A percentile compares a stretch with the other conserved stretches of the same genome.
These are phyloP conservation scores for Jamesozyma piceae DNA, from an alignment of 805 yeast species.

Conservation along the genomic window DNA sequence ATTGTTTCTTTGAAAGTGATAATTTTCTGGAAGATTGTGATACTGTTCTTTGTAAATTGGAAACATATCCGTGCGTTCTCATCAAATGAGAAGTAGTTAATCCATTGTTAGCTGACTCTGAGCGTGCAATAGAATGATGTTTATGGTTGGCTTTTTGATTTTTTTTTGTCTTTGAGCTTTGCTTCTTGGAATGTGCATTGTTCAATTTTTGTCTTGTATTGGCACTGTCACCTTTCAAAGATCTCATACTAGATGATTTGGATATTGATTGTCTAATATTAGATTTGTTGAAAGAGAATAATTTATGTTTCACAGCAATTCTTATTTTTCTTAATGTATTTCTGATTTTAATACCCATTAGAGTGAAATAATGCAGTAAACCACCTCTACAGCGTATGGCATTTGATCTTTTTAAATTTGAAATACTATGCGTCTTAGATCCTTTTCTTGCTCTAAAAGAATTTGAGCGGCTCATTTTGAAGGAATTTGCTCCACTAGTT, in stretches of 20 bases:
- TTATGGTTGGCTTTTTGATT: conserved; percentile 4
- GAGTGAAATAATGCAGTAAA: conserved; percentile 27
- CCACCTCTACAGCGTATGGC: conserved; percentile 35
- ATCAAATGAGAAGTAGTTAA: conserved; percentile 22
- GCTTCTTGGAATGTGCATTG: neutral
- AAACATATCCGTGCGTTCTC: conserved; percentile 24
- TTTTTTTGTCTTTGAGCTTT: neutral
- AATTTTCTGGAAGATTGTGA: conserved; percentile 8
- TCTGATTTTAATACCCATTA: conserved; percentile 21
- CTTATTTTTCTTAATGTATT: conserved; percentile 24
- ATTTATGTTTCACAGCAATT: conserved; percentile 19
- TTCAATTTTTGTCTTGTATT: neutral
- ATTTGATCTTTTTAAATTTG: conserved; percentile 19
- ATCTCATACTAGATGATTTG: neutral
- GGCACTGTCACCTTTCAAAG: neutral
- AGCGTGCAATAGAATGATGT: conserved; percentile 8
- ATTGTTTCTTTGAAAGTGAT: neutral
- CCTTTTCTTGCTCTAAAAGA: conserved; percentile 1
- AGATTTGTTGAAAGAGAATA: conserved; percentile 10
- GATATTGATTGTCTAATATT: neutral
- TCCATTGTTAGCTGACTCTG: conserved; percentile 10
- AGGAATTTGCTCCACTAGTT: neutral
- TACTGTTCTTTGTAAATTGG: conserved; percentile 24
- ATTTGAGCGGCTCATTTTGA: neutral
- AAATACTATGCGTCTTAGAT: neutral